Conservation (phyloP, 495 filamentous ascomycete genomes). For the Aspergillus campestris region DNA sequence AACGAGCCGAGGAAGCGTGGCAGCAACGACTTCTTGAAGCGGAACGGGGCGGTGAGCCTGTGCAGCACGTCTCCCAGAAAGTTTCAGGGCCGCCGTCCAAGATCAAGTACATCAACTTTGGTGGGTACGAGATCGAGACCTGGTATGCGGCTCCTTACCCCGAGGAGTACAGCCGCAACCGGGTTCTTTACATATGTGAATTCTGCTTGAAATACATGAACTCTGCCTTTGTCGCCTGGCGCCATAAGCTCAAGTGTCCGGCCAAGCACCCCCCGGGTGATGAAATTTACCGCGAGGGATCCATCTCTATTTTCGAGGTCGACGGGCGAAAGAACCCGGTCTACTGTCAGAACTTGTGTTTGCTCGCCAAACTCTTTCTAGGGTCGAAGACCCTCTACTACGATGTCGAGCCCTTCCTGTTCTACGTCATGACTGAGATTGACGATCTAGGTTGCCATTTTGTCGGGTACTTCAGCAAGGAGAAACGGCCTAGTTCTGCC, state of each 20-base stretch:
- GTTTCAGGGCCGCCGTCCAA: slow-evolving; percentile 81
- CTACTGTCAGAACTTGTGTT: slow-evolving; percentile 95
- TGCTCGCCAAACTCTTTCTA: slow-evolving; percentile 91
- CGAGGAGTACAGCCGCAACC: slow-evolving; percentile 94
- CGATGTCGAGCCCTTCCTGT: slow-evolving; percentile 95
- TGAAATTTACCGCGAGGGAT: slow-evolving; percentile 93
- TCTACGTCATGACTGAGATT: slow-evolving; percentile 96
- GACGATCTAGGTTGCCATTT: slow-evolving; percentile 93
- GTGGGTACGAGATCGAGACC: slow-evolving; percentile 93
- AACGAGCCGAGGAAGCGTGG: slow-evolving; percentile 88
- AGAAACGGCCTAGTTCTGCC: slow-evolving; percentile 88
- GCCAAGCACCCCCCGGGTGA: slow-evolving; percentile 95
- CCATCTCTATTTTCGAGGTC: slow-evolving; percentile 92
- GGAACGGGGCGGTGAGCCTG: slow-evolving; percentile 39
- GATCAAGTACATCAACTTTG: slow-evolving; percentile 98
- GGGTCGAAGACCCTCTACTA: slow-evolving; percentile 98
- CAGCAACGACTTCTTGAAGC: slow-evolving; percentile 49
- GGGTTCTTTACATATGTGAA: slow-evolving; percentile 94
- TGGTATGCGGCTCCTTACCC: slow-evolving; percentile 99
- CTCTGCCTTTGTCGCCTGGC: slow-evolving; percentile 93
- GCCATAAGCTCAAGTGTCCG: slow-evolving; percentile 95
- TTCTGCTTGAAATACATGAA: slow-evolving; percentile 99
- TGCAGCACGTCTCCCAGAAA: slow-evolving; percentile 50
- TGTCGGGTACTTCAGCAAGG: slow-evolving; percentile 98
- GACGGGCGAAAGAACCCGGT: slow-evolving; percentile 94